phyloP scores from a whole-genome alignment of 352 stramenopile species.

The Pythium brachiatum region DNA sequence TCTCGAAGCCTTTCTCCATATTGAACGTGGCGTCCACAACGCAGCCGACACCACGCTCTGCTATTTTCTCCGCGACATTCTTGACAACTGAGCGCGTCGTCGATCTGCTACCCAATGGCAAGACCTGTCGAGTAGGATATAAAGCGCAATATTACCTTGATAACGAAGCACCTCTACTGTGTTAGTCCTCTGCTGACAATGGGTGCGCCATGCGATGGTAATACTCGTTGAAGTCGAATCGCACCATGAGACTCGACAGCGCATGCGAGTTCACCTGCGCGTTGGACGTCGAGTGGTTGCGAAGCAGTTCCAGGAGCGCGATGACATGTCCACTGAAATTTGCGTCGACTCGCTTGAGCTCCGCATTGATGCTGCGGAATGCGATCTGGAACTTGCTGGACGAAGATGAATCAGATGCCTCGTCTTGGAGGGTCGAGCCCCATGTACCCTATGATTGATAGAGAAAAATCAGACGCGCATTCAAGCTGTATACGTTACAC shows the following conservation, averaged over 20 bases:
- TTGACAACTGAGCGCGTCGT: slow-evolving; percentile 30
- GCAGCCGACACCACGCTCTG: slow-evolving; percentile 56
- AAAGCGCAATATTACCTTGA: slow-evolving; percentile 1
- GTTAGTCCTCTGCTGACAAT: slow-evolving; percentile 38
- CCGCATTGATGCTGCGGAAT: slow-evolving; percentile 26
- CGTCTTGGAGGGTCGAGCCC: slow-evolving; percentile 55
- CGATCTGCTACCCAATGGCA: background rate
- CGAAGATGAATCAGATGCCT: slow-evolving; percentile 28
- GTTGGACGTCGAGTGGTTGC: slow-evolving; percentile 19
- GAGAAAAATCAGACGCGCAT: background rate
- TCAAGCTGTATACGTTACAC: background rate
- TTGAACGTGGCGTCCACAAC: slow-evolving; percentile 34
- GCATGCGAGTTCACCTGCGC: slow-evolving; percentile 62
- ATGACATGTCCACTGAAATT: slow-evolving; percentile 65
- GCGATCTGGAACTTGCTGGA: slow-evolving; percentile 15
- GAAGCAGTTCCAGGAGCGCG: slow-evolving; percentile 68
- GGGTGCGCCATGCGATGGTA: slow-evolving; percentile 65
- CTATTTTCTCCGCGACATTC: slow-evolving; percentile 69
- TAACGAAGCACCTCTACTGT: background rate
- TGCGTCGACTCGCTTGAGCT: slow-evolving; percentile 37
- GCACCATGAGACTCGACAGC: slow-evolving; percentile 82
- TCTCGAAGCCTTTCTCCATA: slow-evolving; percentile 53
- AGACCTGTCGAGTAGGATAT: background rate
- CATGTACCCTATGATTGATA: slow-evolving; percentile 44
- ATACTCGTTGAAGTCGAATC: slow-evolving; percentile 92